Percentiles rank a stretch among this genome's conserved stretches.
phyloP scores from a whole-genome alignment of 179 eudicot species.

The Carnegiea gigantea region DNA sequence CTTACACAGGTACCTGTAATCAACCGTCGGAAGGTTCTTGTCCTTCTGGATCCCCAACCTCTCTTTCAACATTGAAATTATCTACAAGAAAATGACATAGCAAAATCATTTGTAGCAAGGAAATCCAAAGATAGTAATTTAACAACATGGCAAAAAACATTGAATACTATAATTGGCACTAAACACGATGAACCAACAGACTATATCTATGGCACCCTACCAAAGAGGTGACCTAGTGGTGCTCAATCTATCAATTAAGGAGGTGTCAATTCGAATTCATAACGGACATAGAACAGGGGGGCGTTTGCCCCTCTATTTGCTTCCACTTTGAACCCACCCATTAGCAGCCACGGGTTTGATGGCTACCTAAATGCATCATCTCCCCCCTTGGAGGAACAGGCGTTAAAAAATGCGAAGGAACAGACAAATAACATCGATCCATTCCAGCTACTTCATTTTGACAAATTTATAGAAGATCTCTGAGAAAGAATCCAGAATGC shows the following conservation, averaged over 20 bases:
- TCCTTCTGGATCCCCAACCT: conserved; percentile 55
- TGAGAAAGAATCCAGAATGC: conserved; percentile 7
- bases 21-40: conserved; percentile 77
- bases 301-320: neutral
- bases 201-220: conserved; percentile 1
- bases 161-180: neutral
- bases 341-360: neutral
- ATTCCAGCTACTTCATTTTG: neutral
- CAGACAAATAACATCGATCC: neutral
- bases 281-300: neutral
- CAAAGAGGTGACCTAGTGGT: neutral
- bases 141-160: neutral
- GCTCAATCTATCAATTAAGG: neutral
- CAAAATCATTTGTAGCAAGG: neutral
- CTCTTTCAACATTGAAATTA: conserved; percentile 69
- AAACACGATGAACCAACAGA: neutral
- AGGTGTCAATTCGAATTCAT: neutral
- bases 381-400: neutral
- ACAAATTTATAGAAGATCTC: neutral
- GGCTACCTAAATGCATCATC: neutral
- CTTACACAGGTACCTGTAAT: conserved; percentile 54
- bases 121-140: neutral
- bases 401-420: neutral
- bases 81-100: conserved; percentile 41
- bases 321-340: neutral